phyloP scores from a whole-genome alignment of 2,329 filamentous ascomycete genomes.

The Diaporthe aspalathi region DNA sequence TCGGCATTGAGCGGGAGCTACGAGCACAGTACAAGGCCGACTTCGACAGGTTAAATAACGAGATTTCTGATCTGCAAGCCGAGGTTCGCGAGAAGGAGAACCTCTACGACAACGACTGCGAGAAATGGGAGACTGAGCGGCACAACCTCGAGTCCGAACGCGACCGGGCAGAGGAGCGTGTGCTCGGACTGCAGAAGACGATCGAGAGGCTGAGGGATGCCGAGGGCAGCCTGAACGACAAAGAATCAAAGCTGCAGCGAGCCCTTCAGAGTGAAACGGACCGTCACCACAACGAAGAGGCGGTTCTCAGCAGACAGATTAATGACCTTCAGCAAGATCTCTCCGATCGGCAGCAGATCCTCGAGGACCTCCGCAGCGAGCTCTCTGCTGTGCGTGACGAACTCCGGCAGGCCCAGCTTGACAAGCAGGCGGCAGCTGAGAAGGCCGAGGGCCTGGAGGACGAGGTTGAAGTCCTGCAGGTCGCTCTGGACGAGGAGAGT shows the following conservation, averaged over 20 bases:
- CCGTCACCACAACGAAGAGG: conserved; percentile 78
- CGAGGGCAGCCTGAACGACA: conserved; percentile 74
- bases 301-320: conserved; percentile 77
- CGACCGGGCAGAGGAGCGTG: conserved; percentile 75
- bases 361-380: conserved; percentile 75
- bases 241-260: conserved; percentile 75
- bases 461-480: conserved; percentile 79
- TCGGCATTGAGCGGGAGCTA: conserved; percentile 71
- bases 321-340: conserved; percentile 79
- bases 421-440: conserved; percentile 70
- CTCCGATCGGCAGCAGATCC: conserved; percentile 70
- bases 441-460: conserved; percentile 78
- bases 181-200: conserved; percentile 74
- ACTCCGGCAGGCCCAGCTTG: conserved; percentile 74
- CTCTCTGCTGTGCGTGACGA: conserved; percentile 75
- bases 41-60: conserved; percentile 64
- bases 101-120: conserved; percentile 76
- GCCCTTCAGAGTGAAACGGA: conserved; percentile 77
- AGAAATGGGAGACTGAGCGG: conserved; percentile 77
- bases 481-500: conserved; percentile 72
- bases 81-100: conserved; percentile 77
- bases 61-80: conserved; percentile 72
- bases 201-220: conserved; percentile 76
- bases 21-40: conserved; percentile 65
- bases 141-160: conserved; percentile 74